These are phyloP conservation scores for Linanthus parryae DNA, from an alignment of 148 eudicot species.

Conservation along the genomic window DNA sequence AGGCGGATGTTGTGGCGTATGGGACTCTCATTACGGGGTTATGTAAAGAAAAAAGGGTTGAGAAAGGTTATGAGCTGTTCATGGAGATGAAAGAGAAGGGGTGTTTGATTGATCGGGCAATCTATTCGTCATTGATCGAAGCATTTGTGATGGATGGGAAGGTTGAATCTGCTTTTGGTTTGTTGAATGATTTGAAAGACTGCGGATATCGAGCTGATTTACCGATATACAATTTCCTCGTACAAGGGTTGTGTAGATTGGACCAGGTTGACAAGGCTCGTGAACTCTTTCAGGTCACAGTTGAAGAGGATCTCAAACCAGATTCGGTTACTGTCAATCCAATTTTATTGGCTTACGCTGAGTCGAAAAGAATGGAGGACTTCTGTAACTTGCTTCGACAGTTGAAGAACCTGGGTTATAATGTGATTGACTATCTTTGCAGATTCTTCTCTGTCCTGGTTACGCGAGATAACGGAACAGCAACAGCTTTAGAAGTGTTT, in stretches of 20 bases:
- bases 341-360: slow-evolving; percentile 52
- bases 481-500: slow-evolving; percentile 47
- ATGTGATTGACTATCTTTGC: slow-evolving; percentile 39
- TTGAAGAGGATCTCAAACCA: slow-evolving; percentile 70
- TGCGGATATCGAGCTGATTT: slow-evolving; percentile 91
- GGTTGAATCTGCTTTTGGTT: slow-evolving; percentile 68
- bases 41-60: slow-evolving; percentile 56
- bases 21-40: slow-evolving; percentile 62
- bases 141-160: slow-evolving; percentile 71
- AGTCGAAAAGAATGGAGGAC: slow-evolving; percentile 52
- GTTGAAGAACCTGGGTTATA: slow-evolving; percentile 57
- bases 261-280: slow-evolving; percentile 54
- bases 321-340: slow-evolving; percentile 67
- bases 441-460: slow-evolving; percentile 57
- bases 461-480: slow-evolving; percentile 30
- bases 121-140: slow-evolving; percentile 71
- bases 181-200: slow-evolving; percentile 75
- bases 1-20: slow-evolving; percentile 87
- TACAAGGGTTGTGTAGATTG: slow-evolving; percentile 57
- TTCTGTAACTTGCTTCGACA: slow-evolving; percentile 56
- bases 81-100: slow-evolving; percentile 67
- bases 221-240: slow-evolving; percentile 66
- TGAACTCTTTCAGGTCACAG: slow-evolving; percentile 55
- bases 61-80: slow-evolving; percentile 61
- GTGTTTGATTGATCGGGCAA: slow-evolving; percentile 70